These are phyloP conservation scores for Fusarium paranaense DNA, from an alignment of 2,329 filamentous ascomycete species.

Conservation along the genomic window DNA sequence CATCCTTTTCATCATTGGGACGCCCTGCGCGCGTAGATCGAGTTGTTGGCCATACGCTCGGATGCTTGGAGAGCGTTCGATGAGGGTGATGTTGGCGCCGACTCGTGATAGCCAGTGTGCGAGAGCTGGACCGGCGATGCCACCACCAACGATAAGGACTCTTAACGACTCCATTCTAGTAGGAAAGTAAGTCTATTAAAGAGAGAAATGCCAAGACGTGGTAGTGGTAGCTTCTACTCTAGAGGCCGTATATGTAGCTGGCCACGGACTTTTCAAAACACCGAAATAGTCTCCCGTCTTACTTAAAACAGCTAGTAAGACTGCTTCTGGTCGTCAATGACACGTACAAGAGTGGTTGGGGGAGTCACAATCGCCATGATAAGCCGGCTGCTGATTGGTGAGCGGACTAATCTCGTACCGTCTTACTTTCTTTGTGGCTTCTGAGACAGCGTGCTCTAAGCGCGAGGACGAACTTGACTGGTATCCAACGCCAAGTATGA, in stretches of 20 bases:
- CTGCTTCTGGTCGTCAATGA: neutral
- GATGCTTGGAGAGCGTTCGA: conserved; percentile 10
- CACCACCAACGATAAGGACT: conserved; percentile 31
- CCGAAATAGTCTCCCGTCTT: neutral
- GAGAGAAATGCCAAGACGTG: neutral
- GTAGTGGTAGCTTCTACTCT: neutral
- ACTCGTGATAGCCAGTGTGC: conserved; percentile 29
- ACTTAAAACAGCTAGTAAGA: neutral
- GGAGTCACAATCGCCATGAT: neutral
- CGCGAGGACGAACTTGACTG: too few relatives aligned
- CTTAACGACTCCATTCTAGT: neutral
- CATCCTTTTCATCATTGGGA: conserved; percentile 22
- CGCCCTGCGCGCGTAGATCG: neutral
- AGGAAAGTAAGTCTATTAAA: neutral
- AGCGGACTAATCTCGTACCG: neutral
- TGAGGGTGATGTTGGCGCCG: conserved; percentile 21
- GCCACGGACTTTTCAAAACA: neutral
- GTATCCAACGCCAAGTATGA: neutral
- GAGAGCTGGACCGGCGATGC: conserved; percentile 29
- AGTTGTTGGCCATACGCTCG: conserved; percentile 16
- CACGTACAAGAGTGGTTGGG: neutral
- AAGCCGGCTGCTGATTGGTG: neutral
- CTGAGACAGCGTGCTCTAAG: neutral
- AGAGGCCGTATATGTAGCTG: neutral
- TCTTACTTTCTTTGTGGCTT: neutral